phyloP scores from a whole-genome alignment of 192 early-diverging fungal genomes.

The Umbelopsis sp. region DNA sequence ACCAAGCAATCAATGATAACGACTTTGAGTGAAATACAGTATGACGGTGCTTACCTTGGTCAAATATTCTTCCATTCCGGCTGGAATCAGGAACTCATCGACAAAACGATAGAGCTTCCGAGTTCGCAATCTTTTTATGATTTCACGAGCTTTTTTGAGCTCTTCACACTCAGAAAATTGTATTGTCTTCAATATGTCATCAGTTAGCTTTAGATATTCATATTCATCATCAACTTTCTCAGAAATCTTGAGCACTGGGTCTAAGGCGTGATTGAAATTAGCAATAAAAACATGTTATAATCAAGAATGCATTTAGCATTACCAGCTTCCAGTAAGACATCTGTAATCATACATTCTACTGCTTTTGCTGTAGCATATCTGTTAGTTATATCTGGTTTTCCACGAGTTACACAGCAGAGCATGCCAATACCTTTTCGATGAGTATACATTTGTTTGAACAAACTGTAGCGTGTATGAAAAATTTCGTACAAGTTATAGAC shows the following conservation, averaged over 20 bases:
- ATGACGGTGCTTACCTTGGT: conserved; percentile 41
- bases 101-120: conserved; percentile 89
- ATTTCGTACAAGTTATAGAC: conserved; percentile 88
- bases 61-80: conserved; percentile 42
- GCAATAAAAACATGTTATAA: neutral
- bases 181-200: conserved; percentile 77
- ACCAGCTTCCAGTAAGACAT: conserved; percentile 76
- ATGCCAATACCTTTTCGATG: conserved; percentile 72
- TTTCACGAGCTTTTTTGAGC: conserved; percentile 63
- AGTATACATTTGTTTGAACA: conserved; percentile 86
- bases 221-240: conserved; percentile 63
- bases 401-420: too few species aligned
- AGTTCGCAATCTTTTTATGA: conserved; percentile 73
- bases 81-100: conserved; percentile 71
- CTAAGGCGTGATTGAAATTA: conserved; percentile 18
- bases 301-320: neutral
- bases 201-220: conserved; percentile 80
- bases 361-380: conserved; percentile 45
- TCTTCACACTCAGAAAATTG: conserved; percentile 62
- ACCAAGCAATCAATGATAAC: neutral
- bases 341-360: conserved; percentile 90
- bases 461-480: conserved; percentile 79
- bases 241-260: conserved; percentile 66
- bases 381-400: neutral
- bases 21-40: neutral